Conservation (phyloP, 345 rosid species). For the Pistacia atlantica region DNA sequence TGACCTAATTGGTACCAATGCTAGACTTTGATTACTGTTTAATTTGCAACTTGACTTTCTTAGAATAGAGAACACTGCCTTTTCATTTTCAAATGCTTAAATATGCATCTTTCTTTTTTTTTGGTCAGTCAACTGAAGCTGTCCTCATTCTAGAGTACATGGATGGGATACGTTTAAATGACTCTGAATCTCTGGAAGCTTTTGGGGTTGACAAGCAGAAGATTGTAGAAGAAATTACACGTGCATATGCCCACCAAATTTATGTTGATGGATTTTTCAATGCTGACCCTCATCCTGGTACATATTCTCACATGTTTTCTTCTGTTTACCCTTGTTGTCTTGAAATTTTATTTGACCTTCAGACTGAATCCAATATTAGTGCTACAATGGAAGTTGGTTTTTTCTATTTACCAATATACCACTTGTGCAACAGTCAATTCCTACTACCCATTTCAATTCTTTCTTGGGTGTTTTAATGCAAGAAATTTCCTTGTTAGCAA, state of each 20-base stretch:
- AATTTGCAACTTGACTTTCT: not conserved
- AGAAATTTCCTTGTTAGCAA: conserved; percentile 97
- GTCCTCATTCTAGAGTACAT: conserved; percentile 89
- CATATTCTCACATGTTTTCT: not conserved
- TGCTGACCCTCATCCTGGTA: conserved; percentile 99
- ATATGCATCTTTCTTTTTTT: not conserved
- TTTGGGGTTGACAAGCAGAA: conserved; percentile 78
- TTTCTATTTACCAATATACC: not conserved
- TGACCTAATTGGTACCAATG: too few species aligned
- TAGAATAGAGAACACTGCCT: not conserved
- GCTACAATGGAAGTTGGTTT: not conserved
- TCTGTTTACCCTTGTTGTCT: not conserved
- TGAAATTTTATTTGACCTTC: not conserved
- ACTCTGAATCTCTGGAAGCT: conserved; percentile 66
- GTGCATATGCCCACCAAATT: conserved; percentile 97
- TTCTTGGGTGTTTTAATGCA: conserved; percentile 32
- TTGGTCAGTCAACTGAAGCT: conserved; percentile 74
- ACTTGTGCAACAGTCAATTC: not conserved
- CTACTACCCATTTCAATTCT: conserved; percentile 2
- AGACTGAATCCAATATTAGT: not conserved
- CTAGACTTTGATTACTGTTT: too few species aligned
- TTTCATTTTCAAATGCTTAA: conserved; percentile 11
- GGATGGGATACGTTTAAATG: conserved; percentile 98
- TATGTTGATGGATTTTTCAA: conserved; percentile 96
- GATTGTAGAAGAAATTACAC: conserved; percentile 92